Conservation (phyloP, 768 basidiomycete species). For the Pulveroboletus sp. region DNA sequence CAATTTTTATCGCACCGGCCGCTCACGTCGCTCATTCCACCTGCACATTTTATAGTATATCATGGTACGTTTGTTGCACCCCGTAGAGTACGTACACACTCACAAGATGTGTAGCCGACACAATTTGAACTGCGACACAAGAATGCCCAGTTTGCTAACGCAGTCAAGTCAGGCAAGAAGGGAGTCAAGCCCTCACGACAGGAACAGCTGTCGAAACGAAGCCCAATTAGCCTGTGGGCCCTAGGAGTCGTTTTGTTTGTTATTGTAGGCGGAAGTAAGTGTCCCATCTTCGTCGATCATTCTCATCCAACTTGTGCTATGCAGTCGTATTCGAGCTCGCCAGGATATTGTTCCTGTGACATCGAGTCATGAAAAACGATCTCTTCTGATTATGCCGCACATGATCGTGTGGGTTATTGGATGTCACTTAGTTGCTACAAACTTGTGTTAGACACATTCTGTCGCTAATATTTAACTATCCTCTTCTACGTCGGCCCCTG, state of each 20-base stretch:
- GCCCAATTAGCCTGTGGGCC: slow-evolving; percentile 74
- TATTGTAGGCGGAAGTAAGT: slow-evolving; percentile 75
- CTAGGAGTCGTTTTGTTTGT: slow-evolving; percentile 75
- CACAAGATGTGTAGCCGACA: slow-evolving; percentile 51
- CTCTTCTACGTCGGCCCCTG: slow-evolving; percentile 46
- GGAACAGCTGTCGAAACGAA: slow-evolving; percentile 67
- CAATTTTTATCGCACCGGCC: neutral
- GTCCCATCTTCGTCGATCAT: neutral
- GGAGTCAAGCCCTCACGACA: slow-evolving; percentile 69
- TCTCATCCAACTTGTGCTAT: slow-evolving; percentile 4
- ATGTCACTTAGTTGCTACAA: slow-evolving; percentile 8
- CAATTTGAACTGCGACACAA: slow-evolving; percentile 80
- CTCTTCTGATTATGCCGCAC: neutral
- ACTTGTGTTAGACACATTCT: slow-evolving; percentile 10
- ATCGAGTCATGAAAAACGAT: neutral
- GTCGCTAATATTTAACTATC: slow-evolving; percentile 22
- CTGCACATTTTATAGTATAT: neutral
- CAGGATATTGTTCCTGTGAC: slow-evolving; percentile 61
- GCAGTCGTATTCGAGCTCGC: slow-evolving; percentile 75
- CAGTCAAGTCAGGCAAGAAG: slow-evolving; percentile 73
- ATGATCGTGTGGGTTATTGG: slow-evolving; percentile 1
- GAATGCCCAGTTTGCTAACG: slow-evolving; percentile 78
- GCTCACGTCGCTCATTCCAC: slow-evolving; percentile 31
- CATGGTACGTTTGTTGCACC: slow-evolving; percentile 31
- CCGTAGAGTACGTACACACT: neutral